Evolutionary conservation across 2,329 filamentous ascomycete species (phyloP).

Genomic region (Pseudogymnoascus sp.): DNA sequence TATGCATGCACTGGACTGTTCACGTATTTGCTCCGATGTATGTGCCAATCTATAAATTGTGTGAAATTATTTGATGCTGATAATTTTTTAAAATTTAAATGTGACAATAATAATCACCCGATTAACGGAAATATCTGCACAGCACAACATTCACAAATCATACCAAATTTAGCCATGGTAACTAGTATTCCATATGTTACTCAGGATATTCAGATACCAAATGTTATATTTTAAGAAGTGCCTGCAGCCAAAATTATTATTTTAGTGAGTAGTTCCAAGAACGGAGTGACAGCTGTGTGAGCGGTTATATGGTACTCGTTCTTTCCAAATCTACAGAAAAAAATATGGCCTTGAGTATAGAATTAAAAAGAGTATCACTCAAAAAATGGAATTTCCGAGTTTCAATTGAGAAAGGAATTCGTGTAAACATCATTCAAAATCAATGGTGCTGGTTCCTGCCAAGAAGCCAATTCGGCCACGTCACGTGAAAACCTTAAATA

Average conservation of each 20-base stretch:
- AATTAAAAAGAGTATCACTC: neutral
- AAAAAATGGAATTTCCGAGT: neutral
- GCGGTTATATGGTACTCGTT: neutral
- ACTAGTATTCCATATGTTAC: neutral
- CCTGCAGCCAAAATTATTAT: neutral
- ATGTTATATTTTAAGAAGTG: neutral
- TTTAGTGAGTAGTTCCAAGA: neutral
- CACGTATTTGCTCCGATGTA: no score
- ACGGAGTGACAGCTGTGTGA: neutral
- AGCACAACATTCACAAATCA: neutral
- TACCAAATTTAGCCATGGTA: neutral
- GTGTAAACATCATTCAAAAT: neutral
- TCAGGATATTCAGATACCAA: neutral
- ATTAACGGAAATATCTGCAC: neutral
- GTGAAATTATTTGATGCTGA: neutral
- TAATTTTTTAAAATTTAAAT: neutral
- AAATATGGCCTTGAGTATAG: neutral
- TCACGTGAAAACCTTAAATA: conserved; percentile 14
- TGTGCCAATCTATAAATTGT: no score
- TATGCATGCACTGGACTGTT: no score
- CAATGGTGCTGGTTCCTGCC: neutral
- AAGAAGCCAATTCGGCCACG: neutral
- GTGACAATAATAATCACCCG: neutral
- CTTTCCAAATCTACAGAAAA: neutral
- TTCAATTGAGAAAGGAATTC: neutral